phyloP scores from a whole-genome alignment of 1,139 yeast genomes.

The Kurtzmaniella quercitrusa region DNA sequence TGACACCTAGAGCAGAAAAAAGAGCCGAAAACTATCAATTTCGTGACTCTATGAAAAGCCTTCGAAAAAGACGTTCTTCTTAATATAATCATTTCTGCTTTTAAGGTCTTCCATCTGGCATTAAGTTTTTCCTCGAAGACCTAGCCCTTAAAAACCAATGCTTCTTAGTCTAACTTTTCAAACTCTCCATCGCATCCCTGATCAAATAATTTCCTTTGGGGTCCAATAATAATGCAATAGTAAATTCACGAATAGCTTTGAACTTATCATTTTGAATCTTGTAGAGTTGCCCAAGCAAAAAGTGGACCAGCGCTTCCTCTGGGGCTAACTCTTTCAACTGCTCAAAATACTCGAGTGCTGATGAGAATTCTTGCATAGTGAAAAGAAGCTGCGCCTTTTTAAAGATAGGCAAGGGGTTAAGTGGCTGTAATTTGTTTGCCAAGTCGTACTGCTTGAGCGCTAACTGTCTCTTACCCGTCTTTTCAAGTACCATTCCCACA shows the following conservation, averaged over 20 bases:
- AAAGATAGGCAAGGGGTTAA: conserved; percentile 81
- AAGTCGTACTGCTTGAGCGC: conserved; percentile 81
- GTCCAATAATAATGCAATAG: conserved; percentile 86
- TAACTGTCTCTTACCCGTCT: conserved; percentile 59
- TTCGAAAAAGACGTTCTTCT: too few species aligned
- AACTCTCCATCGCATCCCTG: conserved; percentile 72
- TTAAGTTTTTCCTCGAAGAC: too few species aligned
- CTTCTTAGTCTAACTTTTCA: conserved; percentile 16
- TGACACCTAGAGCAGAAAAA: too few species aligned
- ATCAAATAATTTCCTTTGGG: conserved; percentile 91
- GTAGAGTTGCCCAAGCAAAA: conserved; percentile 81
- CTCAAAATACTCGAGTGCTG: conserved; percentile 74
- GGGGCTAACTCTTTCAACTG: conserved; percentile 74
- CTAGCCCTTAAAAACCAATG: not conserved
- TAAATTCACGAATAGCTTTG: conserved; percentile 80
- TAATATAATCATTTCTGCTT: too few species aligned
- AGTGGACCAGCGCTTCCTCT: conserved; percentile 92
- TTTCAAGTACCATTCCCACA: conserved; percentile 90
- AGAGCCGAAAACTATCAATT: too few species aligned
- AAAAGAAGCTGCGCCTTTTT: conserved; percentile 83
- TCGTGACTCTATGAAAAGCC: too few species aligned
- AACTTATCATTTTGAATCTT: conserved; percentile 70
- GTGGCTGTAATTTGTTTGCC: conserved; percentile 83
- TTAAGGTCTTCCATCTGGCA: too few species aligned
- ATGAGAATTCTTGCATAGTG: conserved; percentile 63